Evolutionary conservation across 768 basidiomycete genomes (phyloP), one percentile per base, ranked within the genome.

Genomic region (Phylloporus sp.): DNA sequence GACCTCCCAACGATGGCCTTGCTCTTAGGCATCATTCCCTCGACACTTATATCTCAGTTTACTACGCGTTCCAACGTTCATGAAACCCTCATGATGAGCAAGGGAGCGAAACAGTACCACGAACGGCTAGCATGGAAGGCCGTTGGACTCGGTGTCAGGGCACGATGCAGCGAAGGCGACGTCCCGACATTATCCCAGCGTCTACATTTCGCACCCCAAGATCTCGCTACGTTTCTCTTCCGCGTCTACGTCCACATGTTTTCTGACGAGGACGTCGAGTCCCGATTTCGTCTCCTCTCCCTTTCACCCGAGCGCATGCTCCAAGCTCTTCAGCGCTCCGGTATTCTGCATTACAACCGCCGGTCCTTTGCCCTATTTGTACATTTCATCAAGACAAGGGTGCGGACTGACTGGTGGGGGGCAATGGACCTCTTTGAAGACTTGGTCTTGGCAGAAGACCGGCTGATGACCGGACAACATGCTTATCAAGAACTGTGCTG

Each of bases 331-430:
- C 21, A 24, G 24, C 38, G 23, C 7, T 53, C 44, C 1, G 52
- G 46, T 13, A 22, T 67, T 17, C 28, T 72, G 15, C 76, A 75
- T 44, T 80, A 83, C 49, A 68, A 57, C 20, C 71, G 81, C 9
- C 67, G 67, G 24, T 72, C 69, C 23, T 80, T 81, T 43, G 76
- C 65, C 1, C 47, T 67, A 0, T 61, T 83, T 29, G 65, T 81
- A 8, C 62, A 62, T 21, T 47, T 72, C 8, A 62, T 77, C 10
- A 71, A 69, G 48, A 60, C 57, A n/a, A 60, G 67, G 31, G 55
- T 72, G 1, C 46, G 48, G 13, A 55, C 62, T 1, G 61, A 73
- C 35, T 84, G 82, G 82, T 31, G 34, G 1, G 37, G 59, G 14
- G 53, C 68, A 6, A 71, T 83, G 67, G 52, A 63, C 4, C 33